Evolutionary conservation across 371 early-diverging fungal species (phyloP), one percentile per base, ranked within the genome.

Genomic region (Mortierella sp.): DNA sequence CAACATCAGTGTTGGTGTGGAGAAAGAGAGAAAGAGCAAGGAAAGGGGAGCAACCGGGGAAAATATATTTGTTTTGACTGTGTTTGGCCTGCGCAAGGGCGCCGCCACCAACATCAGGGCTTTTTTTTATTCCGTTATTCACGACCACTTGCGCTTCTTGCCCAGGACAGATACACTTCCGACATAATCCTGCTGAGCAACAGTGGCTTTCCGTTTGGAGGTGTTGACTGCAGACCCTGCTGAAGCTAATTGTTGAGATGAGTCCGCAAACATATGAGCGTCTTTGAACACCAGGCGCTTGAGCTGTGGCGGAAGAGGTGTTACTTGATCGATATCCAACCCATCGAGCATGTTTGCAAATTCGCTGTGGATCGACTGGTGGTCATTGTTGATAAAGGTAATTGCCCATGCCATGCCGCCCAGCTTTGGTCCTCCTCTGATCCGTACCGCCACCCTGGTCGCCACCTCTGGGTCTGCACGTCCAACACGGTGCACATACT

Each of bases 321-420:
- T 92, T 11, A 93, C 90, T 72, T 88, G 88, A 4, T 86, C 81
- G n/a, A 81, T 72, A 13, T 89, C 86, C 63, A 91, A 84, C 60
- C 76, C 83, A 68, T 89, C 82, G 6, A 93, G 86, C 84, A 91
- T 89, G 42, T 82, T 83, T 14, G 89, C 90, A 74, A 93, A 88
- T n/a, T 91, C 81, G 71, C 85, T 74, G 70, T 92, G 88, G 52
- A 93, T 78, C 75, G 83, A 74, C 55, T 88, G 85, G 72, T 91
- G 89, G 57, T 93, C 94, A 88, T 92, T 72, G 60, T 94, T 94
- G 73, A 94, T 89, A 77, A 94, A 94, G 8, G 93, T 93, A 68
- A 94, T 91, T 0, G 92, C 89, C 90, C 93, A 90, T 81, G 87
- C 80, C 87, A 86, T 86, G 16, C 86, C 86, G 7, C 78, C 76